Base-by-base conservation (phyloP, 345 rosid genomes). In the Murraya koenigii region DNA sequence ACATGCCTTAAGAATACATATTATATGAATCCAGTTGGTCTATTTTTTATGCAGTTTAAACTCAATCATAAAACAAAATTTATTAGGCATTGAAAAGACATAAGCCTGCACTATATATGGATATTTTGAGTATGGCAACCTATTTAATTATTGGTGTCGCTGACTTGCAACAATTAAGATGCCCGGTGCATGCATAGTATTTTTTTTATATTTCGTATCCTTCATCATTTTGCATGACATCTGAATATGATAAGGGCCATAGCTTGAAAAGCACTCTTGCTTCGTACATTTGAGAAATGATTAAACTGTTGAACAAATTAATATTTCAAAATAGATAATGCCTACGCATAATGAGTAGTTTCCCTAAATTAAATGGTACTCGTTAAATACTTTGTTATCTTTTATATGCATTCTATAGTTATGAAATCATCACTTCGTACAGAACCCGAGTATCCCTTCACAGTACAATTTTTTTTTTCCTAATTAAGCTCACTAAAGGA, bases 101-200 rank as follows among this genome's bases (percentile, higher is more conserved):
- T 69, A 15, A 74, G 69, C 59, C 59, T 5, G n/a, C 1, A 41
- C 28, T 35, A 47, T 61, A 26, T 60, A 30, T 3, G 30, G 30
- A 60, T 60, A 25, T 3, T 60, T 8, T 7, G 32, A 54, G 72
- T 4, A 63, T 73, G 75, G 75, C 80, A 32, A 38, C 78, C 71
- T 59, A 73, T 54, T 10, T 44, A 44, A 44, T 62, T 58, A 77
- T 81, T 73, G 77, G 15, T 81, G 84, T 76, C 73, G 75, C 68
- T 66, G 84, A 81, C 71, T 67, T 52, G 61, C 44, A 36, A 13
- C 49, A 44, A 44, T 13, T 41, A 26, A 47, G 47, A 66, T 33
- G 62, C 36, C 69, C 75, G 17, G n/a, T 44, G 3, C 65, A 44
- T 22, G 39, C 49, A 65, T 23, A 76, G 7, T 49, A 1, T 6